phyloP scores from a whole-genome alignment of 148 eudicot genomes.

The Chenopodium formosanum region DNA sequence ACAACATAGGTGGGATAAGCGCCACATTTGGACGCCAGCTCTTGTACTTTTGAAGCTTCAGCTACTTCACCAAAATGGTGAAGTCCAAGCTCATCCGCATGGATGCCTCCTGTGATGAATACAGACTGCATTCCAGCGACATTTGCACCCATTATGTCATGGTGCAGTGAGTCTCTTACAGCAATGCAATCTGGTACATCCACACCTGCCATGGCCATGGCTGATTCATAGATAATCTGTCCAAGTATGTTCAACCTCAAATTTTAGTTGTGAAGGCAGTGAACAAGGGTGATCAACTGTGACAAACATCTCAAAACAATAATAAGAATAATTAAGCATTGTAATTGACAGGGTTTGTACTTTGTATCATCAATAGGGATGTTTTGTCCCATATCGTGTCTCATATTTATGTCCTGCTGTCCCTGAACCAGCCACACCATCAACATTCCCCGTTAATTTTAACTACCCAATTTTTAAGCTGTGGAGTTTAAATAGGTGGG shows the following conservation, averaged over 20 bases:
- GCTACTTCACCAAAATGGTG: constrained; percentile 57
- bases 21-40: constrained; percentile 57
- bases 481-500: background rate
- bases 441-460: background rate
- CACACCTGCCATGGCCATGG: constrained; percentile 70
- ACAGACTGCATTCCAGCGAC: constrained; percentile 65
- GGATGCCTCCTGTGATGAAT: constrained; percentile 76
- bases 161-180: constrained; percentile 95
- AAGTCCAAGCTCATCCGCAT: constrained; percentile 78
- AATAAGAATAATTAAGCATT: background rate
- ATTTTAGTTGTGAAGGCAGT: background rate
- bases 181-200: constrained; percentile 76
- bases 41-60: constrained; percentile 48
- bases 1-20: constrained; percentile 64
- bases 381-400: background rate
- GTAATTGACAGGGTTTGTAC: background rate
- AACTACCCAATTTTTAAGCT: background rate
- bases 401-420: background rate
- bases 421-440: background rate
- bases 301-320: background rate
- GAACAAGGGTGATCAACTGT: background rate
- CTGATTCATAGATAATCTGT: constrained; percentile 79
- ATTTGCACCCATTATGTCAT: constrained; percentile 92
- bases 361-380: background rate
- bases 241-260: background rate